phyloP scores from a whole-genome alignment of 495 filamentous ascomycete species.

The Penicillium silybi region DNA sequence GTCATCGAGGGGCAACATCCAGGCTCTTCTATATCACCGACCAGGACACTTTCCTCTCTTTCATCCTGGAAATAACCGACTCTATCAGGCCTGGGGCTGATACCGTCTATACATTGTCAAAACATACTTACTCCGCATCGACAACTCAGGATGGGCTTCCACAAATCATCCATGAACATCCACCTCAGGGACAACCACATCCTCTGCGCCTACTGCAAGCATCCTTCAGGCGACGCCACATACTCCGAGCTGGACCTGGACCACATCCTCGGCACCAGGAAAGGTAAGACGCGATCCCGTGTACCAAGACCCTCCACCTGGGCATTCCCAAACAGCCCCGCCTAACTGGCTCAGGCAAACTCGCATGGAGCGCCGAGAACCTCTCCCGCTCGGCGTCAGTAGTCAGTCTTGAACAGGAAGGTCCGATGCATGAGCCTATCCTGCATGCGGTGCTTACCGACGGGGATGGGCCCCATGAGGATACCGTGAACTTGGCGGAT shows the following conservation, averaged over 20 bases:
- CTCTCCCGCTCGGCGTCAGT: constrained; percentile 12
- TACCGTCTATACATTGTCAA: too few relatives aligned
- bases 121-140: not conserved
- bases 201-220: constrained; percentile 20
- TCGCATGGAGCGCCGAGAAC: constrained; percentile 17
- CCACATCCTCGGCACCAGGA: constrained; percentile 13
- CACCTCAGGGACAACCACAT: constrained; percentile 19
- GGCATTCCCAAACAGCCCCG: not conserved
- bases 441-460: constrained; percentile 17
- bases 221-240: constrained; percentile 13
- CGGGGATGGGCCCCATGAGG: constrained; percentile 6
- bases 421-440: constrained; percentile 16
- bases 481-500: constrained; percentile 17
- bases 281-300: constrained; percentile 12
- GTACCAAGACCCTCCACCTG: not conserved
- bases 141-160: constrained; percentile 21
- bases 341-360: too few relatives aligned
- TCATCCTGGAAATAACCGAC: not conserved
- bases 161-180: constrained; percentile 22
- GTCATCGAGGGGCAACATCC: constrained; percentile 10
- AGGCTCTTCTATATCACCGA: not conserved
- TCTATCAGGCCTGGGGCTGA: not conserved
- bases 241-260: constrained; percentile 27
- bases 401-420: constrained; percentile 18
- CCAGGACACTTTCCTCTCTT: not conserved